phyloP scores from a whole-genome alignment of 2,329 filamentous ascomycete genomes.

The Pseudocercospora macadamiae region DNA sequence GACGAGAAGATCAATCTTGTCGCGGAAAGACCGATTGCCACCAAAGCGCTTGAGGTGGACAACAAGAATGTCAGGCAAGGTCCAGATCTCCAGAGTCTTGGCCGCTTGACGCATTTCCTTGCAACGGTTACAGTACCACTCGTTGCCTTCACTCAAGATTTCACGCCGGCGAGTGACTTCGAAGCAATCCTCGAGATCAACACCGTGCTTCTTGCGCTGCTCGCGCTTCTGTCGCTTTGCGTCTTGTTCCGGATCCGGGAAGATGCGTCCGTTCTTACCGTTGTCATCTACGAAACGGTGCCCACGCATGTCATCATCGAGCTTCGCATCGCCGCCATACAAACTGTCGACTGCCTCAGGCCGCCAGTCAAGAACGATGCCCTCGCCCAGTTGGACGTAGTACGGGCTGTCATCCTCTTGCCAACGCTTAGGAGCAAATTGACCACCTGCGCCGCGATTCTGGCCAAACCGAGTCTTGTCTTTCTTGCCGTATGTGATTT shows the following conservation, averaged over 20 bases:
- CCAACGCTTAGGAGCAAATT: conserved; percentile 12
- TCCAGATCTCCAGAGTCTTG: conserved; percentile 98
- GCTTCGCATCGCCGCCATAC: conserved; percentile 57
- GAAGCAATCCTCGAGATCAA: conserved; percentile 86
- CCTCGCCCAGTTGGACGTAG: conserved; percentile 75
- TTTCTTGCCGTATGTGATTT: conserved; percentile 30
- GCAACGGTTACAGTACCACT: conserved; percentile 96
- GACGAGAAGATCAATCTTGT: conserved; percentile 89
- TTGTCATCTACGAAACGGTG: conserved; percentile 54
- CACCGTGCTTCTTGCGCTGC: conserved; percentile 71
- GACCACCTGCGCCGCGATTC: conserved; percentile 3
- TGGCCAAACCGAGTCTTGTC: conserved; percentile 17
- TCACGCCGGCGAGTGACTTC: conserved; percentile 95
- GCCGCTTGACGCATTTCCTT: conserved; percentile 90
- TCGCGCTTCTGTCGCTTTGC: conserved; percentile 65
- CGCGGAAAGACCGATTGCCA: conserved; percentile 75
- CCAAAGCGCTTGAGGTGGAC: conserved; percentile 96
- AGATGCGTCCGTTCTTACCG: conserved; percentile 61
- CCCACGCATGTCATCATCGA: conserved; percentile 60
- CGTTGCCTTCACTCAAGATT: conserved; percentile 90
- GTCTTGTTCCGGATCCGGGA: conserved; percentile 61
- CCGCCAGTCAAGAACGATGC: conserved; percentile 84
- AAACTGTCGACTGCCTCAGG: conserved; percentile 69
- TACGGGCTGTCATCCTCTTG: conserved; percentile 33
- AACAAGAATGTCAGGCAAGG: conserved; percentile 89